A percentile compares a stretch with the other conserved stretches of the same genome.
Conservation (phyloP, 2,329 filamentous ascomycete species). For the Ceratocystis cacaofunesta region DNA sequence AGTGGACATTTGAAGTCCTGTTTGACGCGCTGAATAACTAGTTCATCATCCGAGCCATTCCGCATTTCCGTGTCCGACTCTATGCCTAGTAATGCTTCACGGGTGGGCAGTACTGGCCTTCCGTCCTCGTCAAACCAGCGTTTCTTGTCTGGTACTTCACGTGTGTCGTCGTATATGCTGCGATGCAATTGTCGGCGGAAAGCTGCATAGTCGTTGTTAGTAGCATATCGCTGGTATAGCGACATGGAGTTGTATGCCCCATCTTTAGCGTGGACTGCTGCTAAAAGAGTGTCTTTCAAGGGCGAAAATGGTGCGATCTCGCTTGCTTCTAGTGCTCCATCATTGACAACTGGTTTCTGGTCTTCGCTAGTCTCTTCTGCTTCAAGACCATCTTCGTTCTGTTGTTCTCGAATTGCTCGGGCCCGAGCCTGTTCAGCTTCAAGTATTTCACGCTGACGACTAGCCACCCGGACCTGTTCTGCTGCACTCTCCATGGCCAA, state of each 20-base stretch:
- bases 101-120: conserved; percentile 25
- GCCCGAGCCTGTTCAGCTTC: not conserved
- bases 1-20: conserved; percentile 56
- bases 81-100: conserved; percentile 19
- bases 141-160: conserved; percentile 37
- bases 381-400: not conserved
- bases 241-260: conserved; percentile 25
- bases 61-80: conserved; percentile 32
- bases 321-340: not conserved
- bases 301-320: not conserved
- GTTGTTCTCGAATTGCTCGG: not conserved
- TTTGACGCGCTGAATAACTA: conserved; percentile 48
- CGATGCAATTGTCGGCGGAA: conserved; percentile 46
- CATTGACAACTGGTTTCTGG: not conserved
- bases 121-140: conserved; percentile 39
- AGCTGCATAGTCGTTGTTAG: conserved; percentile 43
- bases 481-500: conserved; percentile 27
- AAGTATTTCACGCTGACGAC: conserved; percentile 17
- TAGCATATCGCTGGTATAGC: conserved; percentile 34
- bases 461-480: conserved; percentile 20
- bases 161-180: conserved; percentile 33
- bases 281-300: not conserved
- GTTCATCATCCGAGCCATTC: conserved; percentile 49
- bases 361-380: conserved; percentile 5
- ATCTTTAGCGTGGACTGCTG: not conserved